Evolutionary conservation across 2,329 filamentous ascomycete genomes (phyloP).

Genomic region (Monosporascus sp.): DNA sequence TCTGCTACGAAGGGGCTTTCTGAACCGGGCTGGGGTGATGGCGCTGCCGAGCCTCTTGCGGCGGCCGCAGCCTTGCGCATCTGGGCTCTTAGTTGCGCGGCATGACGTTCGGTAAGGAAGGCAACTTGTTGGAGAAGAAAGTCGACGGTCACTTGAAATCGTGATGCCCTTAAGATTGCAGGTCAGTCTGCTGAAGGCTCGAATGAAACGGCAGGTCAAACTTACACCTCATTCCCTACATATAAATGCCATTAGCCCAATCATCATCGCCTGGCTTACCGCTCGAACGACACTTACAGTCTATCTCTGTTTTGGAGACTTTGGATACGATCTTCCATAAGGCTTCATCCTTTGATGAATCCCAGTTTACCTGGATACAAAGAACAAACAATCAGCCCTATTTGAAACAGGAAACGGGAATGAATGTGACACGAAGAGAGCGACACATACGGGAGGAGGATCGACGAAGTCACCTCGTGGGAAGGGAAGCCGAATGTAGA

Average conservation of each 20-base stretch:
- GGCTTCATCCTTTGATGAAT: conserved; percentile 75
- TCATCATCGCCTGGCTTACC: background rate
- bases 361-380: conserved; percentile 70
- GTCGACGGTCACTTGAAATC: conserved; percentile 78
- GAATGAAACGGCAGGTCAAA: conserved; percentile 8
- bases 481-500: conserved; percentile 87
- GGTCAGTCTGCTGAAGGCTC: conserved; percentile 11
- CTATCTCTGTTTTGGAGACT: conserved; percentile 73
- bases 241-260: conserved; percentile 6
- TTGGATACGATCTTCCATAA: conserved; percentile 88
- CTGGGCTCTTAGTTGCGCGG: conserved; percentile 84
- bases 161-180: conserved; percentile 51
- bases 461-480: conserved; percentile 83
- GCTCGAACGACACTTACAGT: conserved; percentile 56
- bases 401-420: conserved; percentile 9
- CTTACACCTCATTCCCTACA: conserved; percentile 72
- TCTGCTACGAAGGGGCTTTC: conserved; percentile 37
- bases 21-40: conserved; percentile 50
- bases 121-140: conserved; percentile 92
- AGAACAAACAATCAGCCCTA: conserved; percentile 14
- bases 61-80: conserved; percentile 69
- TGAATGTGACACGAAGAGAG: background rate
- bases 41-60: conserved; percentile 49
- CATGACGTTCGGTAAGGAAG: conserved; percentile 87
- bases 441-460: conserved; percentile 66